Base-by-base conservation (phyloP, 306 rosid genomes). In the Cicer yamashitae region DNA sequence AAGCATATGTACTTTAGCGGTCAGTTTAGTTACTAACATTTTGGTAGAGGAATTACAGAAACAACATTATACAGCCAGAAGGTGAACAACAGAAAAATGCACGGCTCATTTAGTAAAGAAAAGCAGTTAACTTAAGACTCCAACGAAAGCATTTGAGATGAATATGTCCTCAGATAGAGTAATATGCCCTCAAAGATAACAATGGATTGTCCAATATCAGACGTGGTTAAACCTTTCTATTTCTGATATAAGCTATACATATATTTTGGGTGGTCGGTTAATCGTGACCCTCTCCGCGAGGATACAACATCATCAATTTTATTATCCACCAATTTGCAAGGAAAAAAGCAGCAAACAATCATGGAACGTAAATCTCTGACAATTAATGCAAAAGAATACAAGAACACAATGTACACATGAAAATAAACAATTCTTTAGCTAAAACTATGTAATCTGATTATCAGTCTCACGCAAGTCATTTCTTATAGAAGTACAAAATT, bases 401-500 rank as follows among this genome's bases (percentile, higher is more conserved):
- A 76, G 66, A 51, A 59, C 50, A 66, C 22, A 75, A 81, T 81
- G 76, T 84, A 84, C 82, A 77, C 52, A 52, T 61, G 22, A 44
- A 76, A 64, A 58, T 39, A 79, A 47, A 14, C 60, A 75, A 70
- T 63, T 51, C 61, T 41, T 76, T 44, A 66, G 56, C 79, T 69
- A 66, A 10, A 66, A 63, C 79, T 69, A 66, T 10, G 73, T 30
- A 77, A 73, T 69, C 72, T 61, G 47, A 64, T 74, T 63, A 73
- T 41, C 75, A 45, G 67, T 74, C 83, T 45, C 75, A 54, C 46
- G 44, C 74, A 46, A 61, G 54, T 66, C 69, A 75, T 65, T 67
- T 52, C 75, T 71, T 48, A 75, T 44, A 46, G 73, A 15, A 15
- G 76, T 70, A 85, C 87, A 87, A 85, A 74, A 76, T 76, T 78